Evolutionary conservation across 768 basidiomycete genomes (phyloP).

Genomic region (Porpolomopsis calyptriformis): DNA sequence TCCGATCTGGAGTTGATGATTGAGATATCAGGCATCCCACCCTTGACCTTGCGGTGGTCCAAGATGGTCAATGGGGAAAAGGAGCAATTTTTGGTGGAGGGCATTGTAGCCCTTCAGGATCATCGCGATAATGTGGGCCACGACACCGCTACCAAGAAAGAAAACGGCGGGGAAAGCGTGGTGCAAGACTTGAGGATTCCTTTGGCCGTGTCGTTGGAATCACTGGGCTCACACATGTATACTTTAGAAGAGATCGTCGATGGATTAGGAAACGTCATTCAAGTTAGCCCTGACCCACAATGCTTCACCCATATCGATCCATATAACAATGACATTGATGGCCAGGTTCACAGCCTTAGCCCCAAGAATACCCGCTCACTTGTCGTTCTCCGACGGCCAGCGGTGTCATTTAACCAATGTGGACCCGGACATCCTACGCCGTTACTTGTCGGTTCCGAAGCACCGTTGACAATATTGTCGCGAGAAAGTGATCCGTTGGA

Average conservation of each 20-base stretch:
- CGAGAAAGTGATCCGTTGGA: slow-evolving; percentile 50
- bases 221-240: slow-evolving; percentile 60
- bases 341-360: slow-evolving; percentile 20
- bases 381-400: slow-evolving; percentile 60
- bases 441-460: slow-evolving; percentile 61
- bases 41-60: slow-evolving; percentile 68
- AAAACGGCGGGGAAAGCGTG: slow-evolving; percentile 13
- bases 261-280: slow-evolving; percentile 66
- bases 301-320: slow-evolving; percentile 9
- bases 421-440: slow-evolving; percentile 58
- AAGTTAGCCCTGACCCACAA: slow-evolving; percentile 26
- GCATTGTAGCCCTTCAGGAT: slow-evolving; percentile 54
- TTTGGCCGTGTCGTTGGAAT: slow-evolving; percentile 49
- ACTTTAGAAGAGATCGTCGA: slow-evolving; percentile 77
- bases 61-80: slow-evolving; percentile 53
- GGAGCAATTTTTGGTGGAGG: slow-evolving; percentile 73
- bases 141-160: slow-evolving; percentile 10
- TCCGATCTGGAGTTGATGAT: slow-evolving; percentile 47
- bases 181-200: slow-evolving; percentile 61
- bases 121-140: slow-evolving; percentile 16
- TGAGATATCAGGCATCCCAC: slow-evolving; percentile 62
- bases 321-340: slow-evolving; percentile 3
- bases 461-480: slow-evolving; percentile 42
- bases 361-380: slow-evolving; percentile 49
- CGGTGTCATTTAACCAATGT: slow-evolving; percentile 64